These are phyloP conservation scores for Hanseniaspora pseudoguilliermondii DNA, from an alignment of 805 yeast genomes.

Conservation along the genomic window DNA sequence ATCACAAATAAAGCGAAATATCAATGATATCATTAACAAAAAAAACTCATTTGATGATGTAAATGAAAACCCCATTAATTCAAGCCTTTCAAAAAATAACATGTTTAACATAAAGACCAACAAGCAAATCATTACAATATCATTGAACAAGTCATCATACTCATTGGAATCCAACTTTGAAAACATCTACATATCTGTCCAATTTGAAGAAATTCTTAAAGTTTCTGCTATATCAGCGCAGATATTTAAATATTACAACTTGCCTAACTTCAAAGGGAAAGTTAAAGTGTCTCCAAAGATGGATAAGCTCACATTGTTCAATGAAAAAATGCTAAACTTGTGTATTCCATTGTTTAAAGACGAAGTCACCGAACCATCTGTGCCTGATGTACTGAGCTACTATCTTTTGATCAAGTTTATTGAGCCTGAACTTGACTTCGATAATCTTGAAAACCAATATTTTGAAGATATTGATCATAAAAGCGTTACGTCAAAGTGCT, in stretches of 20 bases:
- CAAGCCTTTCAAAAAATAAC: not conserved
- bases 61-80: not conserved
- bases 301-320: constrained; percentile 2
- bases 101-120: constrained; percentile 1
- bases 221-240: constrained; percentile 7
- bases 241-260: not conserved
- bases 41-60: no score
- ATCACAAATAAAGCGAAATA: not conserved
- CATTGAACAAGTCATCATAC: not conserved
- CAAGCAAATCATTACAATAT: not conserved
- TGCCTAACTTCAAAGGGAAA: not conserved
- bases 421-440: not conserved
- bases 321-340: not conserved
- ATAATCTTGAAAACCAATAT: not conserved
- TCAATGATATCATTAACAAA: not conserved
- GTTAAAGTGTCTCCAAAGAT: constrained; percentile 1
- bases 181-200: not conserved
- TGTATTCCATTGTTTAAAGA: not conserved
- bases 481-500: not conserved
- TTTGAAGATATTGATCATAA: not conserved
- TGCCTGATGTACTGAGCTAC: not conserved
- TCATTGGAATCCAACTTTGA: not conserved
- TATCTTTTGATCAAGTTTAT: constrained; percentile 3
- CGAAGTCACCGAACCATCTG: not conserved
- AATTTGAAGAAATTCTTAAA: not conserved